Conservation (phyloP, 768 basidiomycete species). For the Russula lepida region DNA sequence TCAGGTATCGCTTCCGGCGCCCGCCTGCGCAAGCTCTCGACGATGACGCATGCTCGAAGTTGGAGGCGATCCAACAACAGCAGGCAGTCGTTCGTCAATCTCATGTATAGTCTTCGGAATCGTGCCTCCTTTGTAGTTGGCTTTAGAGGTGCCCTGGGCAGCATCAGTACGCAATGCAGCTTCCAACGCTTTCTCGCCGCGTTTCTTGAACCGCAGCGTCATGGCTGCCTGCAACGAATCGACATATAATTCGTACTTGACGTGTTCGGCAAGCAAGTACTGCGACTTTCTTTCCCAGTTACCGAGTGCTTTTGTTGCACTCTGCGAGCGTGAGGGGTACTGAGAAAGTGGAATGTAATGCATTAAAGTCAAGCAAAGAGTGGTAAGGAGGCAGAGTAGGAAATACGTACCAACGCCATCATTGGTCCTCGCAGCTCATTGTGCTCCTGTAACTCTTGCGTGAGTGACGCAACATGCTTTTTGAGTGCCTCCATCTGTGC, state of each 20-base stretch:
- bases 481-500: constrained; percentile 81
- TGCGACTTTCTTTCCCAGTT: constrained; percentile 95
- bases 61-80: background rate
- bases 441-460: constrained; percentile 73
- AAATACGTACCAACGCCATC: constrained; percentile 54
- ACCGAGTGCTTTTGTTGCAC: constrained; percentile 62
- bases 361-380: constrained; percentile 5
- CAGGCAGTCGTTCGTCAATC: constrained; percentile 30
- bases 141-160: constrained; percentile 19
- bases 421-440: constrained; percentile 80
- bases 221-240: constrained; percentile 82
- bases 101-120: constrained; percentile 42
- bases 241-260: constrained; percentile 93
- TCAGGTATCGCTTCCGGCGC: constrained; percentile 1
- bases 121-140: constrained; percentile 35
- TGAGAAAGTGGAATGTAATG: constrained; percentile 27
- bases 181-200: constrained; percentile 80
- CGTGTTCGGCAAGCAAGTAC: constrained; percentile 82
- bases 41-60: background rate
- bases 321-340: constrained; percentile 74
- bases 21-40: constrained; percentile 12
- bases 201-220: constrained; percentile 75
- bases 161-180: constrained; percentile 37
- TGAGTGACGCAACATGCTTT: constrained; percentile 69
- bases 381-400: background rate